phyloP scores from a whole-genome alignment of 805 yeast species.

The Pichia membranifaciens region DNA sequence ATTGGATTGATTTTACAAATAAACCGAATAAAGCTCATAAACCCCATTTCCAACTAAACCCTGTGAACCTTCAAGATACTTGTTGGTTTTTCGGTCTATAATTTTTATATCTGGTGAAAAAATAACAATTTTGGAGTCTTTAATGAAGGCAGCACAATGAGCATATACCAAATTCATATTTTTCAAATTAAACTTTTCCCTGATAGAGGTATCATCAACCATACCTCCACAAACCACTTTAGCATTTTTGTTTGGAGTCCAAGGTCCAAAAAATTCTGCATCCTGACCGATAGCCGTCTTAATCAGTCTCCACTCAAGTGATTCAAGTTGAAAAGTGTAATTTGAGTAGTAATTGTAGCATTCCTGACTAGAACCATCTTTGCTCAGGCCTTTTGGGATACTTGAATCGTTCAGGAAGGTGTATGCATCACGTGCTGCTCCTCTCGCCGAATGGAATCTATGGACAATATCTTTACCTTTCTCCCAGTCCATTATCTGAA shows the following conservation, averaged over 20 bases:
- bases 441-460: conserved; percentile 1
- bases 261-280: conserved; percentile 6
- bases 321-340: not conserved
- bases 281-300: conserved; percentile 1
- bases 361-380: too few relatives aligned
- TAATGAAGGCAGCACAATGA: conserved; percentile 2
- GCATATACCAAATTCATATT: conserved; percentile 2
- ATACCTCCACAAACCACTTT: conserved; percentile 6
- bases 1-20: not conserved
- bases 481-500: conserved; percentile 2
- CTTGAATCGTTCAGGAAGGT: not conserved
- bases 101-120: conserved; percentile 12
- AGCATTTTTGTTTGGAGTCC: not conserved
- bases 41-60: conserved; percentile 12
- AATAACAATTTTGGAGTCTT: conserved; percentile 10
- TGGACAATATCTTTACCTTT: not conserved
- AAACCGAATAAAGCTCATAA: conserved; percentile 10
- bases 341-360: not conserved
- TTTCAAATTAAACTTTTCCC: not conserved
- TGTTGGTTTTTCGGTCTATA: conserved; percentile 9
- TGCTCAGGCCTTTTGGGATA: not conserved
- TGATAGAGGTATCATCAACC: not conserved
- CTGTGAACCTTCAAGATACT: conserved; percentile 2
- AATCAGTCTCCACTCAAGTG: not conserved
- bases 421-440: not conserved